phyloP scores from a whole-genome alignment of 331 rosid species.

The Quercus tomentella region DNA sequence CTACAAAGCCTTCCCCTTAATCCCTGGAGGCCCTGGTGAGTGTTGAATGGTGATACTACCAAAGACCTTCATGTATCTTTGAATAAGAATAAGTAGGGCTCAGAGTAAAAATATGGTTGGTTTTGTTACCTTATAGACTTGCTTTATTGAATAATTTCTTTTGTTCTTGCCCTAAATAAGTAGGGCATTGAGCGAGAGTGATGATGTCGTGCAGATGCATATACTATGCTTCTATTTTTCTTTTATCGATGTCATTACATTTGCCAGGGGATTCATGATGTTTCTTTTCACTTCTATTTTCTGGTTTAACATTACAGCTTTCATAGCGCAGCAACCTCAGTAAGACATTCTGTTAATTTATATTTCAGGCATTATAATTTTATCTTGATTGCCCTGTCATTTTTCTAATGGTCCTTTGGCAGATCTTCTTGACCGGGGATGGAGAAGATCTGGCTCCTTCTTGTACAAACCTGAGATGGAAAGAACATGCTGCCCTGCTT shows the following conservation, averaged over 20 bases:
- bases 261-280: background rate
- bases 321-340: background rate
- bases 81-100: background rate
- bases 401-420: slow-evolving; percentile 22
- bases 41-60: background rate
- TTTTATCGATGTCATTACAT: background rate
- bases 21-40: background rate
- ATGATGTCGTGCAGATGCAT: background rate
- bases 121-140: background rate
- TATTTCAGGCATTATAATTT: background rate
- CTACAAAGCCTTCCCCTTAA: background rate
- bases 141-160: background rate
- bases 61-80: background rate
- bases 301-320: background rate
- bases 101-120: background rate
- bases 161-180: background rate
- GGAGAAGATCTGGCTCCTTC: slow-evolving; percentile 93
- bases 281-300: background rate
- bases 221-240: background rate
- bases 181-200: background rate
- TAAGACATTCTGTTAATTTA: background rate
- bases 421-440: slow-evolving; percentile 92
- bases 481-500: slow-evolving; percentile 87
- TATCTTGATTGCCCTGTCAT: background rate
- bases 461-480: slow-evolving; percentile 96